phyloP scores from a whole-genome alignment of 371 early-diverging fungal genomes.

The Mucor sp. region DNA sequence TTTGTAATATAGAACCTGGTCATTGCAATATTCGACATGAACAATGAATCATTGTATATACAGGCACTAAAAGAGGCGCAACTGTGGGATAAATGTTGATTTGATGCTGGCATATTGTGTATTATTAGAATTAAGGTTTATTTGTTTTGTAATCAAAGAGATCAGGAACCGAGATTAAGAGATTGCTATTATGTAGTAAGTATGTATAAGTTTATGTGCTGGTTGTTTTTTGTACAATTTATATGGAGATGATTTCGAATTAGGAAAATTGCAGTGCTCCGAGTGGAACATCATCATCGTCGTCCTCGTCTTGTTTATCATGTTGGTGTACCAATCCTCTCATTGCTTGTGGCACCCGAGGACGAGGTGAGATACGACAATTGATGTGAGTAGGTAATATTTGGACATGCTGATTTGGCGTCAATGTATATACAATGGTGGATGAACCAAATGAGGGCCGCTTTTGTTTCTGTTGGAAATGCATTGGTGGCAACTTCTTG shows the following conservation, averaged over 20 bases:
- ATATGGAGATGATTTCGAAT: background rate
- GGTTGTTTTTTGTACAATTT: background rate
- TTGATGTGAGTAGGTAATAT: background rate
- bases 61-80: background rate
- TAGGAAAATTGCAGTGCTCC: constrained; percentile 8
- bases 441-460: constrained; percentile 19
- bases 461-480: background rate
- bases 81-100: background rate
- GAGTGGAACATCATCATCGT: constrained; percentile 26
- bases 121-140: background rate
- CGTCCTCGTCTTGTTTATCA: background rate
- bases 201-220: background rate
- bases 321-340: background rate
- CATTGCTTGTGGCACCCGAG: background rate
- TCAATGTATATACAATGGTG: constrained; percentile 14
- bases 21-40: background rate
- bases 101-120: background rate
- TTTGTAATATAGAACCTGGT: background rate
- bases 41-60: background rate
- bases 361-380: background rate
- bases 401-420: constrained; percentile 2
- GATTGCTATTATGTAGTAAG: background rate
- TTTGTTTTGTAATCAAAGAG: background rate
- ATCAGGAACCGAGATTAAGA: background rate
- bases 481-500: background rate